Evolutionary conservation across 305 asterid species (phyloP).

Genomic region (Fraxinus ornus): DNA sequence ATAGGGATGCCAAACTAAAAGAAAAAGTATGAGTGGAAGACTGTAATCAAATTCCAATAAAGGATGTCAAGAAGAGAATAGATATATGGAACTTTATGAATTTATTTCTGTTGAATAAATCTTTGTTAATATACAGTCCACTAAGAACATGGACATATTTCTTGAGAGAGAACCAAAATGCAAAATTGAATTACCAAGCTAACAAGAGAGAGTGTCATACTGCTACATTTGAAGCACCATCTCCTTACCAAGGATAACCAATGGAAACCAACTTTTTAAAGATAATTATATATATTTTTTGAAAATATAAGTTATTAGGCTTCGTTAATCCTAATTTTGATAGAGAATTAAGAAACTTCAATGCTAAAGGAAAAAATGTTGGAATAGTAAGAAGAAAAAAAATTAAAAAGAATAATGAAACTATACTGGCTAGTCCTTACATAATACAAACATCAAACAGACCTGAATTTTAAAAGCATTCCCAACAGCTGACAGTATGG

Average conservation of each 20-base stretch:
- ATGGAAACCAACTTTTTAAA: background rate
- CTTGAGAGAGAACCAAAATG: background rate
- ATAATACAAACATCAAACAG: slow-evolving; percentile 18
- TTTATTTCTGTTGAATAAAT: background rate
- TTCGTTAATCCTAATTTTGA: slow-evolving; percentile 5
- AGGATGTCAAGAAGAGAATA: background rate
- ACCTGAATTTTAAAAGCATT: slow-evolving; percentile 95
- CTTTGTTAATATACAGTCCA: background rate
- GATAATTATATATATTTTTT: slow-evolving; percentile 14
- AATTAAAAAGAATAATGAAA: slow-evolving; percentile 11
- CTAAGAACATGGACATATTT: background rate
- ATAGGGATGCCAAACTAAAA: background rate
- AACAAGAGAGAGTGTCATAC: no score
- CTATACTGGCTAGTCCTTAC: slow-evolving; percentile 19
- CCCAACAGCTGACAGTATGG: slow-evolving; percentile 95
- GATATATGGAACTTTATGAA: background rate
- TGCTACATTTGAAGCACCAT: no score
- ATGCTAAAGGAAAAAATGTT: background rate
- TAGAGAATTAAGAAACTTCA: slow-evolving; percentile 10
- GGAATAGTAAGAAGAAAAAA: background rate
- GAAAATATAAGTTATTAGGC: background rate
- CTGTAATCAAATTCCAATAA: background rate
- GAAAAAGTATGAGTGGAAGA: background rate
- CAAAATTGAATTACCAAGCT: background rate
- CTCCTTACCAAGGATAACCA: slow-evolving; percentile 5